phyloP scores from a whole-genome alignment of 2,329 filamentous ascomycete species.

The Tolypocladium tundrense region DNA sequence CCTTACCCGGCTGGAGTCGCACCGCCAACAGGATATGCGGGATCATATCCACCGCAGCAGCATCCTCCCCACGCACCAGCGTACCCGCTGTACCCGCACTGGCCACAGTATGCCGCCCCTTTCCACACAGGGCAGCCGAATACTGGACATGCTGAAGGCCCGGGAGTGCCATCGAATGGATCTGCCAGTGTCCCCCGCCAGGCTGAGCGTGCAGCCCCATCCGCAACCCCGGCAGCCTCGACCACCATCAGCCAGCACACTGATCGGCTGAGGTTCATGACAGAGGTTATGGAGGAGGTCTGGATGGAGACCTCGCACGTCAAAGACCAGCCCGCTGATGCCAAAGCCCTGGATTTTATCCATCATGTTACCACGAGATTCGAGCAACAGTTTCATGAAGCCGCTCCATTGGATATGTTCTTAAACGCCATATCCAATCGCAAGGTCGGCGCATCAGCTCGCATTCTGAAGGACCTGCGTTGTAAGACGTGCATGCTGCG shows the following conservation, averaged over 20 bases:
- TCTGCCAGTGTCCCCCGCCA: background rate
- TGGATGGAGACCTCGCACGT: slow-evolving; percentile 53
- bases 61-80: background rate
- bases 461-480: slow-evolving; percentile 40
- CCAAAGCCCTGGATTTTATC: slow-evolving; percentile 54
- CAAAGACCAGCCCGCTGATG: slow-evolving; percentile 49
- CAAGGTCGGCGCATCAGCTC: slow-evolving; percentile 45
- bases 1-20: background rate
- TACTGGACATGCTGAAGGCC: background rate
- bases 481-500: slow-evolving; percentile 41
- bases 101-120: background rate
- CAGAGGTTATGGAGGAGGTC: slow-evolving; percentile 44
- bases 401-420: slow-evolving; percentile 47
- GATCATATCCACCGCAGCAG: background rate
- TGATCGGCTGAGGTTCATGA: slow-evolving; percentile 40
- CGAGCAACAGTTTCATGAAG: slow-evolving; percentile 43
- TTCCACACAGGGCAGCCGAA: background rate
- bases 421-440: slow-evolving; percentile 47
- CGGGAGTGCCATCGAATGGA: background rate
- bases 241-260: slow-evolving; percentile 20
- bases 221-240: background rate
- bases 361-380: slow-evolving; percentile 52
- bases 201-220: background rate
- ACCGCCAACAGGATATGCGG: background rate
- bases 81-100: background rate